These are phyloP conservation scores for Talaromyces thailandensis DNA, from an alignment of 495 filamentous ascomycete genomes.

Conservation along the genomic window DNA sequence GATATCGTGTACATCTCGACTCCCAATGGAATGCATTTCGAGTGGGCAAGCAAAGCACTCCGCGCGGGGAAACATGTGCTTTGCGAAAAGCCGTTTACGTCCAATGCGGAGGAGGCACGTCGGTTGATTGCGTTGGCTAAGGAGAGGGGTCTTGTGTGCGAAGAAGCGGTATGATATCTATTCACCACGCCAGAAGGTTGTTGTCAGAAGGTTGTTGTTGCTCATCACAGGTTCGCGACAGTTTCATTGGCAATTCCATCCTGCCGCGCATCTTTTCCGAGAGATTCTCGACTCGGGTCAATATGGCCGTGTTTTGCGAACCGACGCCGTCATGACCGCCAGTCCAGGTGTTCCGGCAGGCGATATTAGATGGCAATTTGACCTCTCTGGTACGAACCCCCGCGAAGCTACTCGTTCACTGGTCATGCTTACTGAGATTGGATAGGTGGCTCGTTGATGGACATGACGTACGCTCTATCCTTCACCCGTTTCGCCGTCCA, in stretches of 20 bases:
- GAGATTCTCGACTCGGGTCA: constrained; percentile 19
- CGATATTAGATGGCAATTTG: constrained; percentile 48
- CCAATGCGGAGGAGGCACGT: constrained; percentile 22
- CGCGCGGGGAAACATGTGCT: constrained; percentile 28
- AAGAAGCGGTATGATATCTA: constrained; percentile 10
- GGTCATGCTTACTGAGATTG: background rate
- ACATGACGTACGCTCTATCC: constrained; percentile 16
- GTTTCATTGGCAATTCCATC: constrained; percentile 35
- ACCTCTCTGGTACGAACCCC: constrained; percentile 34
- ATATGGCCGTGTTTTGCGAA: constrained; percentile 19
- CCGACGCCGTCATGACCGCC: constrained; percentile 15
- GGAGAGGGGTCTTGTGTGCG: constrained; percentile 8
- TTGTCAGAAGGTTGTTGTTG: background rate
- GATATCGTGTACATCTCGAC: constrained; percentile 13
- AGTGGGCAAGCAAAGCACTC: constrained; percentile 11
- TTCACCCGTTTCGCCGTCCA: constrained; percentile 18
- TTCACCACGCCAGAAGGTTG: background rate
- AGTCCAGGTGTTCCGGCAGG: constrained; percentile 17
- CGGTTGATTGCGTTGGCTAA: constrained; percentile 11
- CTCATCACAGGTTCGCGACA: too few relatives aligned
- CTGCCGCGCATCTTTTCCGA: constrained; percentile 25
- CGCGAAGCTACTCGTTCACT: too few relatives aligned
- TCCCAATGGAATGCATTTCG: constrained; percentile 11
- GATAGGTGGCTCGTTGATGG: constrained; percentile 17
- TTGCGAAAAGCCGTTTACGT: constrained; percentile 30